Conservation (phyloP, 768 basidiomycete genomes). For the Podaxis sp. region DNA sequence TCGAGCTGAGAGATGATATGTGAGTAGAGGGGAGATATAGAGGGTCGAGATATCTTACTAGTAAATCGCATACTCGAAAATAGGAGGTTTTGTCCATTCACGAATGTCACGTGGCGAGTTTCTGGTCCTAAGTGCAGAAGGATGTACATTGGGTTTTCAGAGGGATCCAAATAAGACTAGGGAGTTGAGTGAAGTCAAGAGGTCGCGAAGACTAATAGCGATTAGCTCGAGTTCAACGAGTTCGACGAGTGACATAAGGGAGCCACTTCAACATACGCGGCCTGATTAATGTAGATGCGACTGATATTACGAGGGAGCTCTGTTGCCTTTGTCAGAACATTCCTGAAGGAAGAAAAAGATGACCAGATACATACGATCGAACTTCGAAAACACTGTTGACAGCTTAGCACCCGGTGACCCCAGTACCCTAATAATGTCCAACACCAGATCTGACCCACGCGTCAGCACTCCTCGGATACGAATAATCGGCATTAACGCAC, state of each 20-base stretch:
- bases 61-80: constrained; percentile 70
- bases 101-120: constrained; percentile 59
- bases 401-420: constrained; percentile 21
- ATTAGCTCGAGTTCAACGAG: background rate
- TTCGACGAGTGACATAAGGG: constrained; percentile 42
- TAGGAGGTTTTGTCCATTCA: constrained; percentile 73
- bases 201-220: constrained; percentile 56
- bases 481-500: constrained; percentile 35
- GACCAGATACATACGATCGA: constrained; percentile 23
- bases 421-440: constrained; percentile 26
- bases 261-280: constrained; percentile 78
- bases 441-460: constrained; percentile 21
- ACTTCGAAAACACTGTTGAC: constrained; percentile 24
- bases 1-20: constrained; percentile 18
- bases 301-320: constrained; percentile 64
- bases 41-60: constrained; percentile 36
- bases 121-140: constrained; percentile 9
- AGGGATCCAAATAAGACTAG: constrained; percentile 70
- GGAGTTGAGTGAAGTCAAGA: constrained; percentile 79
- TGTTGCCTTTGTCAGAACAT: constrained; percentile 19
- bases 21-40: background rate
- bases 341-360: background rate
- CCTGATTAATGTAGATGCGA: constrained; percentile 71
- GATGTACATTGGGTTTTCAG: constrained; percentile 69
- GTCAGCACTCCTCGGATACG: background rate